Evolutionary conservation across 495 filamentous ascomycete genomes (phyloP).

Genomic region (Geopyxis carbonaria): DNA sequence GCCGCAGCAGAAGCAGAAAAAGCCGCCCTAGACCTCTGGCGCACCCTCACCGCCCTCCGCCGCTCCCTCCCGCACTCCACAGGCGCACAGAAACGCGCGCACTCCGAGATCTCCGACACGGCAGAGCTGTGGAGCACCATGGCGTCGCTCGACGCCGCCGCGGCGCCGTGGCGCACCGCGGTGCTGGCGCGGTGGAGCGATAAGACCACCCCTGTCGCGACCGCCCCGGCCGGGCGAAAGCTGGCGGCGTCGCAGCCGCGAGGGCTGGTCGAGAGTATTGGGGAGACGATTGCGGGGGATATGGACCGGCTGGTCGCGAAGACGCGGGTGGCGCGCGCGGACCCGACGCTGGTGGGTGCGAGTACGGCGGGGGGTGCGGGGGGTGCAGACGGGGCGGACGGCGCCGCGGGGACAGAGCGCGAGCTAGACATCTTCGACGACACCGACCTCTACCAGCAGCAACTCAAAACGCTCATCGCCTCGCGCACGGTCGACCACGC

Average conservation of each 20-base stretch:
- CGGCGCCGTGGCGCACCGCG: slow-evolving; percentile 34
- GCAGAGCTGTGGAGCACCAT: slow-evolving; percentile 59
- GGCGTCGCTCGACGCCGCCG: slow-evolving; percentile 41
- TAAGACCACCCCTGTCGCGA: slow-evolving; percentile 35
- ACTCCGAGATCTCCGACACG: slow-evolving; percentile 31
- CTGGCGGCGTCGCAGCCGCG: slow-evolving; percentile 37
- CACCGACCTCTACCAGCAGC: slow-evolving; percentile 76
- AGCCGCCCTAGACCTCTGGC: slow-evolving; percentile 79
- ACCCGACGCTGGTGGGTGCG: slow-evolving; percentile 48
- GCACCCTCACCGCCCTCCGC: slow-evolving; percentile 59
- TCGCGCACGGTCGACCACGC: slow-evolving; percentile 50
- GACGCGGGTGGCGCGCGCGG: slow-evolving; percentile 50
- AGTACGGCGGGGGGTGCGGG: too few species aligned
- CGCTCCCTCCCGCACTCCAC: slow-evolving; percentile 27
- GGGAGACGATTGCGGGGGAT: slow-evolving; percentile 51
- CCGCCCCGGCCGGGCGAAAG: slow-evolving; percentile 32
- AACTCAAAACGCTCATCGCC: slow-evolving; percentile 82
- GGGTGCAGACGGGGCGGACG: too few species aligned
- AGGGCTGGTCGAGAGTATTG: slow-evolving; percentile 53
- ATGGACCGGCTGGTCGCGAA: slow-evolving; percentile 47
- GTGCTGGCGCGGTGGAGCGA: slow-evolving; percentile 53
- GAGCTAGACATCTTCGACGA: slow-evolving; percentile 57
- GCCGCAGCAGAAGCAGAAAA: slow-evolving; percentile 43
- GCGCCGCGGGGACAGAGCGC: slow-evolving; percentile 1
- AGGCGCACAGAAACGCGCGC: slow-evolving; percentile 50